A percentile compares a stretch with the other conserved stretches of the same genome.
phyloP scores from a whole-genome alignment of 2,329 filamentous ascomycete genomes.

The Pyrenophora tritici-repentis region DNA sequence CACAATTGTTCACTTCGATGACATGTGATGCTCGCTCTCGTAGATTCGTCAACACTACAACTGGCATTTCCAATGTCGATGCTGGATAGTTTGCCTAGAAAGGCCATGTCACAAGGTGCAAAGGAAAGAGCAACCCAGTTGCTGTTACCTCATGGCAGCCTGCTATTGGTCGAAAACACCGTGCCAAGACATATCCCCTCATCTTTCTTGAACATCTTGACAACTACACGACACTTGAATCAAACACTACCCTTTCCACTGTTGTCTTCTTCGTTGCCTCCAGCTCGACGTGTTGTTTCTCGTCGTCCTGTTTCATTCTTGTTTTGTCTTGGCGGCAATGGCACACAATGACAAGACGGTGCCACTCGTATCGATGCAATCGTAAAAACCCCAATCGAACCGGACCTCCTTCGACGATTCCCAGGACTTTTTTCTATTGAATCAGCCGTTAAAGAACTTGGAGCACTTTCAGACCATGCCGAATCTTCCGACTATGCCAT shows the following conservation, averaged over 20 bases:
- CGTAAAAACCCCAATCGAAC: background rate
- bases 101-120: background rate
- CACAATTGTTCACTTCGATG: too few relatives aligned
- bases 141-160: slow-evolving; percentile 20
- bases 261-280: too few relatives aligned
- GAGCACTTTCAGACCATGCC: too few relatives aligned
- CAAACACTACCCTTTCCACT: background rate
- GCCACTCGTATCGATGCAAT: background rate
- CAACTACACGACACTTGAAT: background rate
- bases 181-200: slow-evolving; percentile 20
- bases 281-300: background rate
- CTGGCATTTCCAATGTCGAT: too few relatives aligned
- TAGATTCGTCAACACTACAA: too few relatives aligned
- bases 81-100: too few relatives aligned
- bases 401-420: too few relatives aligned
- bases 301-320: background rate
- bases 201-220: slow-evolving; percentile 10
- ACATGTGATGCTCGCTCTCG: too few relatives aligned
- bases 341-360: background rate
- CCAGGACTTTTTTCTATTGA: too few relatives aligned
- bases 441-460: too few relatives aligned
- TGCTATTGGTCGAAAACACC: slow-evolving; percentile 13
- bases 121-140: slow-evolving; percentile 8
- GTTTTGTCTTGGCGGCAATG: background rate
- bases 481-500: background rate